Evolutionary conservation across 2,329 filamentous ascomycete genomes (phyloP), one percentile per base, ranked within the genome.

Genomic region (Lasiodiplodia sp.): DNA sequence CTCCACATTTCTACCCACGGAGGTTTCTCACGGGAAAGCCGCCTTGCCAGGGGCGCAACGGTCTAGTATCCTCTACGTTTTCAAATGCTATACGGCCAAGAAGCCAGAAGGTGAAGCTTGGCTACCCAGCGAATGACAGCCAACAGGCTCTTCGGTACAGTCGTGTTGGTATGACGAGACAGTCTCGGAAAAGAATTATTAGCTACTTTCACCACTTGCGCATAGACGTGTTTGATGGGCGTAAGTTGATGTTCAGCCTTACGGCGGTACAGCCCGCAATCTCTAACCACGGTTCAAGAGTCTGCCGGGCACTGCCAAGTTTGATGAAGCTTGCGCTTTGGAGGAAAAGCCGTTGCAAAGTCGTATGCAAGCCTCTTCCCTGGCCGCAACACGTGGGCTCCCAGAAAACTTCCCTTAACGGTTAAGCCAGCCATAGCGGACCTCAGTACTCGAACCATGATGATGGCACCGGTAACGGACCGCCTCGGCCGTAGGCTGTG

Each of bases 241-340:
- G 23, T 23, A 23, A 44, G 14, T 18, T 2, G 18, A 8, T 6
- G 40, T 47, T 52, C 18, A 8, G 49, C 23, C 18, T 4, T 12
- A 11, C 11, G 18, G 28, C 28, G 25, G 53, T 11, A 18, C 23
- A n/a, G 8, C 38, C 31, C 53, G 53, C 31, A 21, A 57, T 57
- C 34, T 57, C 55, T n/a, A 34, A 23, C 31, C 4, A 21, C 3
- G 8, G 7, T 28, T 21, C 58, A 63, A 63, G 58, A 28, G 51
- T 63, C 58, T 63, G 58, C 40, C 58, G n/a, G 25, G 58, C 58
- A 18, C 12, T 14, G 37, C 7, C 21, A 14, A 10, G 11, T 38
- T 44, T 31, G 56, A 14, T 44, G n/a, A 63, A 10, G 58, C 58
- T 63, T 63, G 58, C 44, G 31, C 58, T 37, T 63, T 63, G 40